Evolutionary conservation across 495 filamentous ascomycete species (phyloP), one percentile per base, ranked within the genome.

Genomic region (Aspergillus campestris): DNA sequence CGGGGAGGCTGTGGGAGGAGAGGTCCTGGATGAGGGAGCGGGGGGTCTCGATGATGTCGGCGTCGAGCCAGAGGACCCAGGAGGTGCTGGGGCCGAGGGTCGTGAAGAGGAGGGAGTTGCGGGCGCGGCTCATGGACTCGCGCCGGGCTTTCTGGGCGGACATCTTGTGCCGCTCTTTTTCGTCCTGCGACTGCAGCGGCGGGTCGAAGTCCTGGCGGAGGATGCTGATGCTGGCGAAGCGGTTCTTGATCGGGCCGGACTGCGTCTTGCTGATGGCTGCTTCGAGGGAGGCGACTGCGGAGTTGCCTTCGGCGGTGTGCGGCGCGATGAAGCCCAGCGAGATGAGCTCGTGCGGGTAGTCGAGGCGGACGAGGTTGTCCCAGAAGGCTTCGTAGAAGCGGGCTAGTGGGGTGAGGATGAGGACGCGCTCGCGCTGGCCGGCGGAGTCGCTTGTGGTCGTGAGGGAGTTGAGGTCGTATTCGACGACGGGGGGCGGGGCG

Each of bases 1-100:
- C 75, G 5, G 91, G 80, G 55, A 86, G 84, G 68, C 96, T 75
- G 60, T 95, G 89, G 4, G 65, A 60, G 6, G 92, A 90, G 9
- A 98, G 80, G 61, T 98, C 92, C 63, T 98, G 88, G 55, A 98
- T 95, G 9, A 98, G 71, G 5, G 79, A 79, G 3, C 79, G 65
- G 0, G 92, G 92, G 1, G 87, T 89, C 66, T 98, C 92, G 50
- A 97, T 53, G 51, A 98, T 87, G 56, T 98, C 92, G 24, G 84
- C 77, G 57, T 98, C 92, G 24, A 98, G 70, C 92, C 92, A 98
- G 40, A 98, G 72, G 18, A 98, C 90, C 92, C 92, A 98, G 6
- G 87, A 87, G 0, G 89, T 96, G 12, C 78, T 75, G n/a, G 89
- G 89, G 3, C 92, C 94, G 9, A 98, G 72, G 0, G 91, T 97